Evolutionary conservation across 495 filamentous ascomycete genomes (phyloP), one percentile per base, ranked within the genome.

Genomic region (Hypoxylon perforatum): DNA sequence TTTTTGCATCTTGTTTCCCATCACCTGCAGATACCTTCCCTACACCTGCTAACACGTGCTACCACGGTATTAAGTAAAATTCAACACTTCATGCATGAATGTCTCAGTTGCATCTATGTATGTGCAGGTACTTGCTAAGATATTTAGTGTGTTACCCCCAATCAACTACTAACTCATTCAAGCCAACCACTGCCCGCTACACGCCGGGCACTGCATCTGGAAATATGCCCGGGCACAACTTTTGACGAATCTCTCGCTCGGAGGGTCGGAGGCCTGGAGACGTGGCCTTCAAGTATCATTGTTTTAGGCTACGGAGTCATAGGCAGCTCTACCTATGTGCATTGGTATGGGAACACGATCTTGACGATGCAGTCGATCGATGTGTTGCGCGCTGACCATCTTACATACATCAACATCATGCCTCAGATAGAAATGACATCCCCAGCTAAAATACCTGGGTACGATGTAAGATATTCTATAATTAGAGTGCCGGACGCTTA

Each of bases 401-500:
- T 33, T 33, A 33, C 30, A 4, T 9, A 33, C 30, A 1, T n/a
- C n/a, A n/a, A n/a, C n/a, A n/a, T n/a, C n/a, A n/a, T 33, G 30
- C 30, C 11, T 33, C 30, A 33, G 8, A 33, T 33, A 33, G 1
- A 33, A 33, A 5, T 4, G 30, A 33, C 30, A 10, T 33, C 30
- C 30, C 30, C 30, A 33, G 30, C 30, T 33, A 33, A 33, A n/a
- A 33, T 33, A 10, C 7, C 8, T 33, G 30, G 30, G 25, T 28
- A 3, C 3, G 25, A 28, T 3, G 25, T 28, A 28, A 28, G 25
- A 8, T 28, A 33, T 4, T 33, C 63, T 66, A 66, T 61, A 56
- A 66, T 66, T 66, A 66, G 63, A 57, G 57, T 33, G 46, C 45
- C 22, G 44, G 60, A 10, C 33, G 33, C 18, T 45, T 63, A 33